These are phyloP conservation scores for Miamiensis avidus DNA, from an alignment of 169 alveolate genomes.

Conservation along the genomic window DNA sequence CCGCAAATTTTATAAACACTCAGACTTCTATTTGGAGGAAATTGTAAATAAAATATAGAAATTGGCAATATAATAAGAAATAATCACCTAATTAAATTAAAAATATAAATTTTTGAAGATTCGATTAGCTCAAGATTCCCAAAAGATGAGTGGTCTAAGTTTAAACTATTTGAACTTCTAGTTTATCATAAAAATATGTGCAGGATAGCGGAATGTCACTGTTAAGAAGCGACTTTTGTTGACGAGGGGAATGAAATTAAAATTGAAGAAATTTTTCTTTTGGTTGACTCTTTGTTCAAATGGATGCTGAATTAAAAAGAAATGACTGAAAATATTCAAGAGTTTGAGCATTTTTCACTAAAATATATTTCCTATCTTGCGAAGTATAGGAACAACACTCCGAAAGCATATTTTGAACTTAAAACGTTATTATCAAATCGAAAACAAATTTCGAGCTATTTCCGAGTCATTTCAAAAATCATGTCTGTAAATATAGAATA, in stretches of 20 bases:
- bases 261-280: constrained; percentile 1
- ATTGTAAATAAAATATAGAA: too few relatives aligned
- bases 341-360: constrained; percentile 13
- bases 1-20: background rate
- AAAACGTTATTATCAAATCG: constrained; percentile 1
- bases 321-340: background rate
- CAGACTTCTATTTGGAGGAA: constrained; percentile 16
- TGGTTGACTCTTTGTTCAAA: constrained; percentile 8
- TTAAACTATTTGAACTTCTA: constrained; percentile 1
- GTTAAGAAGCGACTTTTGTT: background rate
- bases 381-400: constrained; percentile 17
- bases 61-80: too few relatives aligned
- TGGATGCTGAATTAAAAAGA: background rate
- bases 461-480: constrained; percentile 7
- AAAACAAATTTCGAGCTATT: constrained; percentile 8
- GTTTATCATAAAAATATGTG: constrained; percentile 1
- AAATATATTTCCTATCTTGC: constrained; percentile 23
- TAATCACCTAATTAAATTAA: too few relatives aligned
- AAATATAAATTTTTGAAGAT: too few relatives aligned
- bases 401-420: constrained; percentile 8
- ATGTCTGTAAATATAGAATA: constrained; percentile 1
- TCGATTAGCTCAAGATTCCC: background rate
- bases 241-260: background rate
- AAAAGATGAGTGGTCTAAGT: constrained; percentile 7
- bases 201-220: background rate